Evolutionary conservation across 768 basidiomycete genomes (phyloP).

Genomic region (Amyloporia xantha): DNA sequence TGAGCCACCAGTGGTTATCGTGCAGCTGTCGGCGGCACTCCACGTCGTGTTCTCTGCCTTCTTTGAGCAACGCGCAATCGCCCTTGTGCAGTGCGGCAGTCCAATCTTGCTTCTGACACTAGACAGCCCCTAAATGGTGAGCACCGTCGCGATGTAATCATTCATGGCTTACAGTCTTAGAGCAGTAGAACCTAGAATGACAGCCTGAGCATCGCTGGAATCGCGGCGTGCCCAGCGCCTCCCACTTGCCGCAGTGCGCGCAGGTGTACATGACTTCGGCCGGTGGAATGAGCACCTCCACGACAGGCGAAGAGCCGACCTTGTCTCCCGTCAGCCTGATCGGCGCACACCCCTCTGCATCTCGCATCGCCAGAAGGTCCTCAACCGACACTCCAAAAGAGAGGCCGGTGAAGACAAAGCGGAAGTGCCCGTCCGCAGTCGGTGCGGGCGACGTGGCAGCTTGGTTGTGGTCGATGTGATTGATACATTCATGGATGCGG

Average conservation of each 20-base stretch:
- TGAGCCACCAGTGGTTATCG: too few relatives aligned
- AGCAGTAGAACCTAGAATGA: too few relatives aligned
- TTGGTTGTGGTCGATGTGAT: background rate
- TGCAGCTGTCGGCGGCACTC: too few relatives aligned
- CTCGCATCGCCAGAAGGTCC: background rate
- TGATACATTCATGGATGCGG: background rate
- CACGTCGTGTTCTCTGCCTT: too few relatives aligned
- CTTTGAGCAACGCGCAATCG: too few relatives aligned
- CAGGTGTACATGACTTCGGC: slow-evolving; percentile 2
- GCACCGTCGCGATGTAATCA: too few relatives aligned
- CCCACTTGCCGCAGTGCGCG: slow-evolving; percentile 9
- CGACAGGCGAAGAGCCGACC: background rate
- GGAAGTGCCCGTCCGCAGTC: background rate
- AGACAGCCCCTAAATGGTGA: too few relatives aligned
- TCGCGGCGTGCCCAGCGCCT: slow-evolving; percentile 1
- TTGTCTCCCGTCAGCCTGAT: background rate
- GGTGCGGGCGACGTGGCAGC: background rate
- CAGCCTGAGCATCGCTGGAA: too few relatives aligned
- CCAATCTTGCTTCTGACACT: too few relatives aligned
- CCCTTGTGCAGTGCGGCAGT: too few relatives aligned
- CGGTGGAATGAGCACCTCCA: slow-evolving; percentile 4
- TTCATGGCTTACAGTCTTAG: too few relatives aligned
- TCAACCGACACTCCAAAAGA: background rate
- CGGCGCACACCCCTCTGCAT: background rate
- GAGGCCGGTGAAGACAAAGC: slow-evolving; percentile 1